Evolutionary conservation across 768 basidiomycete genomes (phyloP), one percentile per base, ranked within the genome.

Genomic region (Mycena vitilis): DNA sequence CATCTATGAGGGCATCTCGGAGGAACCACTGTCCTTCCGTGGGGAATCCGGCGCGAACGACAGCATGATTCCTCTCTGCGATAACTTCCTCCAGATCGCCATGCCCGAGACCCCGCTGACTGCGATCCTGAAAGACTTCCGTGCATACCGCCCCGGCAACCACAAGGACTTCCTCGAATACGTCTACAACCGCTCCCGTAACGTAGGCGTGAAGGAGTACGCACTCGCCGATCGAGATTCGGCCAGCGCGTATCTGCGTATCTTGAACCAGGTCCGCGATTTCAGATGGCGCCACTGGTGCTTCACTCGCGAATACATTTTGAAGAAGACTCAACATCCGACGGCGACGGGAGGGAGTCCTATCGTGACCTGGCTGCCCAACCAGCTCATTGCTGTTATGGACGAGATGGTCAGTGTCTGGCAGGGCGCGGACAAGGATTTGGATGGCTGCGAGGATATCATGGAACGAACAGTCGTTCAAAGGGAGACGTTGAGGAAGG

Each of bases 241-340:
- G 37, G 62, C 71, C 18, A 68, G 70, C 18, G 68, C 74, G n/a
- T 77, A 75, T 63, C 63, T 77, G 51, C 68, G 70, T 36, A 72
- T 72, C 48, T 40, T 76, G 47, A 75, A 77, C 55, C 72, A 77
- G 62, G 72, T 76, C 0, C 71, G 76, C 60, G 76, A 80, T 34
- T 77, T 80, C 61, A 63, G 79, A 18, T 74, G 76, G 70, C 72
- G 79, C 12, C 79, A 80, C 53, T 80, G 79, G 79, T 71, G 75
- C 52, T 80, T 79, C 69, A 80, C 78, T 8, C 74, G 74, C 56
- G 76, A 78, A 58, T 79, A 78, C 59, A 79, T 80, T 38, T 57
- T 80, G 37, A 73, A 75, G 63, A 70, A 73, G 51, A 75, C 73
- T 13, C 63, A 67, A 15, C 73, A 77, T 59, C 70, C 71, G 20